Evolutionary conservation across 2,329 filamentous ascomycete genomes (phyloP), one percentile per base, ranked within the genome.

Genomic region (Fusarium sp.): DNA sequence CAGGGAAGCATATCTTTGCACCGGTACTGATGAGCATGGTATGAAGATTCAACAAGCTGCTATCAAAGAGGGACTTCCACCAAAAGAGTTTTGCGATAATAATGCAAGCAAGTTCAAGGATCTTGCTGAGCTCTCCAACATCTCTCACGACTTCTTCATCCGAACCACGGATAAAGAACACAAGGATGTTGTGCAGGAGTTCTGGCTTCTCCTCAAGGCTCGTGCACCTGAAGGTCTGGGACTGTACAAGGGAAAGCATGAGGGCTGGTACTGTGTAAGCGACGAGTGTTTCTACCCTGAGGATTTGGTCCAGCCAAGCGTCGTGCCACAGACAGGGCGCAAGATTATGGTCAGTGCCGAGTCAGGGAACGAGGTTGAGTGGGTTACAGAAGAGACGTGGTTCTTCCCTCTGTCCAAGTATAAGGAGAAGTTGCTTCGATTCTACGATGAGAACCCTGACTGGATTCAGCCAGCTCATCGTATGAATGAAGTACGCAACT

Each of bases 271-370:
- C 76, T 95, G 91, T 53, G 90, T 99, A 50, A 93, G 91, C 74
- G 95, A 99, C 75, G 95, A 99, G 81, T 94, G 94, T 35, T 99
- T 96, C 77, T 98, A 97, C 74, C 92, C 94, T 0, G 85, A 89
- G 49, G 86, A 87, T 7, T 81, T 88, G 70, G 87, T 98, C 25
- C 87, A 92, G 71, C 84, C 89, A 39, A 85, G 88, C 46, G 79
- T 95, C 34, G 90, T 93, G 65, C 91, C 92, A 6, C 83, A 88
- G 41, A 97, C 93, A 1, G 95, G 95, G 4, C 85, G 88, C 66
- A 93, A 92, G 70, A 88, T 91, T 61, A 92, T 92, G 87, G 90
- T 88, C 22, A 93, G 91, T 15, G 84, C 86, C 44, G 95, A 97
- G 79, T 96, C 93, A 3, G 93, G 92, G 1, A 96, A 91, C 73